Evolutionary conservation across 176 grass and related monocot species (phyloP).

Genomic region (Oryza australiensis): DNA sequence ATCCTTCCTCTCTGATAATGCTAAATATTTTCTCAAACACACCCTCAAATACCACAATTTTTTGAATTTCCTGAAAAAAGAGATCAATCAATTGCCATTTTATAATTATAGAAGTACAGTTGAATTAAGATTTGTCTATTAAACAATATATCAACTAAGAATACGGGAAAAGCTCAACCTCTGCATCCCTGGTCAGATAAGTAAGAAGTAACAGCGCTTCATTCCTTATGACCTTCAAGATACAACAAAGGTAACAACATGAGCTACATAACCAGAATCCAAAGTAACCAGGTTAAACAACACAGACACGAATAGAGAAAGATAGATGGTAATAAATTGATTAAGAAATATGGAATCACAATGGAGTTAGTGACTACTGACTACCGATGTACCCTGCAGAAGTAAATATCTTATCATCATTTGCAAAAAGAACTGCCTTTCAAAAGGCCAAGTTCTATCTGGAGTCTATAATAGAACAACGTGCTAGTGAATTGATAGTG

Average conservation of each 20-base stretch:
- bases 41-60: slow-evolving; percentile 98
- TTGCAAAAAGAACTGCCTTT: slow-evolving; percentile 17
- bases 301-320: background rate
- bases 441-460: background rate
- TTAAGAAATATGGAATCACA: background rate
- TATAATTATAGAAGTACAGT: background rate
- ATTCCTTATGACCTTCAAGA: slow-evolving; percentile 94
- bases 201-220: slow-evolving; percentile 97
- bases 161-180: slow-evolving; percentile 53
- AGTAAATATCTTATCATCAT: background rate
- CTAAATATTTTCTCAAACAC: slow-evolving; percentile 99
- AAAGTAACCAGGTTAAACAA: slow-evolving; percentile 21
- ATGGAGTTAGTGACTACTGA: background rate
- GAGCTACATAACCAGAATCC: slow-evolving; percentile 19
- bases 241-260: slow-evolving; percentile 16
- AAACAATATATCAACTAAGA: slow-evolving; percentile 30
- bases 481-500: background rate
- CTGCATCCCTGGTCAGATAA: slow-evolving; percentile 93
- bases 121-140: background rate
- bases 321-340: background rate
- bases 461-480: background rate
- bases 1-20: slow-evolving; percentile 96
- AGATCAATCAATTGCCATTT: slow-evolving; percentile 2
- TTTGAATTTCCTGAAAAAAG: slow-evolving; percentile 94
- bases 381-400: too few relatives aligned